Evolutionary conservation across 306 rosid genomes (phyloP).

Genomic region (Prinsepia uniflora): DNA sequence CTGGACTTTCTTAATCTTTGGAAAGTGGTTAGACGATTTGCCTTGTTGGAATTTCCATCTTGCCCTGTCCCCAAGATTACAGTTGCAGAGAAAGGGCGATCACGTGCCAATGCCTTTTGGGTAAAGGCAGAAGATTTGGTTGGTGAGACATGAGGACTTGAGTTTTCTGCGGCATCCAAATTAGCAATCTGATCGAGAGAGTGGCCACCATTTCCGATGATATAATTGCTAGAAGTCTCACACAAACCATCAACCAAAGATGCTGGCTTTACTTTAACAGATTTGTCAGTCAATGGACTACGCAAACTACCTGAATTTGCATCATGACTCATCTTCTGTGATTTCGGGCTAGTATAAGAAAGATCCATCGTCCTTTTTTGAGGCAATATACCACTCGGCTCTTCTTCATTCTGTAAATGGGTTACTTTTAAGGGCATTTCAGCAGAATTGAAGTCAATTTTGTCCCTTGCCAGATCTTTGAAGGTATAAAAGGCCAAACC

Average conservation of each 20-base stretch:
- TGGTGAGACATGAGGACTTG: conserved; percentile 13
- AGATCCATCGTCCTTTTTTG: conserved; percentile 39
- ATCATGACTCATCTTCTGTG: conserved; percentile 32
- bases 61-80: conserved; percentile 25
- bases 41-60: conserved; percentile 26
- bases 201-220: conserved; percentile 20
- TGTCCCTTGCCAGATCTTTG: conserved; percentile 31
- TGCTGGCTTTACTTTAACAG: conserved; percentile 25
- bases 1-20: conserved; percentile 28
- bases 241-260: conserved; percentile 29
- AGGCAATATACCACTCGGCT: conserved; percentile 39
- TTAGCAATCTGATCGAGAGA: conserved; percentile 1
- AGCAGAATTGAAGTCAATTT: conserved; percentile 30
- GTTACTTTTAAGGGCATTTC: conserved; percentile 31
- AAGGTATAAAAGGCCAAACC: conserved; percentile 29
- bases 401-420: conserved; percentile 30
- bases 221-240: conserved; percentile 28
- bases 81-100: conserved; percentile 26
- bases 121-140: conserved; percentile 24
- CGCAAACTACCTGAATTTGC: conserved; percentile 31
- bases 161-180: conserved; percentile 22
- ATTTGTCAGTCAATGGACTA: conserved; percentile 29
- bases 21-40: conserved; percentile 27
- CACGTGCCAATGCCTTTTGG: conserved; percentile 28
- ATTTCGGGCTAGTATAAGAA: conserved; percentile 38